Percentiles rank a stretch among this genome's conserved stretches.
Evolutionary conservation across 2,329 filamentous ascomycete genomes (phyloP).

Genomic region (Alternaria sp.): DNA sequence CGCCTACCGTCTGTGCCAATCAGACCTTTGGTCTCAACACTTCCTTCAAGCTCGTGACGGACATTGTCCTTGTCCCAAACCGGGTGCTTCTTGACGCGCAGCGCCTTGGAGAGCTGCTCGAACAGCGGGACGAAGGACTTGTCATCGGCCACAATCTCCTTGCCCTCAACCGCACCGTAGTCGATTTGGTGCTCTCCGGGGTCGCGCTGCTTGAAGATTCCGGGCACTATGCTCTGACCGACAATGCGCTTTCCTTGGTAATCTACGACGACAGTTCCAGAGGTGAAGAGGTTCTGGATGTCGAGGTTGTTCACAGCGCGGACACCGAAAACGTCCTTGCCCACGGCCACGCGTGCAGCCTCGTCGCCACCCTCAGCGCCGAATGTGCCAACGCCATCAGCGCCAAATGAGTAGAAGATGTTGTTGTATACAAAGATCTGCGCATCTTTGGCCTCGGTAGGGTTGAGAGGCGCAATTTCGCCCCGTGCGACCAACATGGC

Average conservation of each 20-base stretch:
- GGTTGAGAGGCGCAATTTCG: slow-evolving; percentile 92
- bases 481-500: slow-evolving; percentile 91
- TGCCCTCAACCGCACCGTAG: slow-evolving; percentile 96
- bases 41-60: slow-evolving; percentile 89
- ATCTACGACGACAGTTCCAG: slow-evolving; percentile 94
- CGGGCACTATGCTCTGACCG: slow-evolving; percentile 96
- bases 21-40: slow-evolving; percentile 97
- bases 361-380: slow-evolving; percentile 96
- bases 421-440: slow-evolving; percentile 99
- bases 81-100: slow-evolving; percentile 91
- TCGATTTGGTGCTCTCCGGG: slow-evolving; percentile 98
- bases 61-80: slow-evolving; percentile 98
- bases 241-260: slow-evolving; percentile 97
- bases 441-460: slow-evolving; percentile 88
- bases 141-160: slow-evolving; percentile 91
- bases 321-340: slow-evolving; percentile 94
- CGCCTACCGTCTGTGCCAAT: slow-evolving; percentile 95
- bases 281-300: slow-evolving; percentile 91
- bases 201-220: slow-evolving; percentile 98
- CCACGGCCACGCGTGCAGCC: slow-evolving; percentile 92
- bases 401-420: slow-evolving; percentile 98
- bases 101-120: slow-evolving; percentile 85
- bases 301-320: slow-evolving; percentile 96
- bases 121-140: slow-evolving; percentile 85
- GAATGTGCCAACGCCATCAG: slow-evolving; percentile 96